These are phyloP conservation scores for Tilletia indica DNA, from an alignment of 1,284 basidiomycete genomes.

Conservation along the genomic window DNA sequence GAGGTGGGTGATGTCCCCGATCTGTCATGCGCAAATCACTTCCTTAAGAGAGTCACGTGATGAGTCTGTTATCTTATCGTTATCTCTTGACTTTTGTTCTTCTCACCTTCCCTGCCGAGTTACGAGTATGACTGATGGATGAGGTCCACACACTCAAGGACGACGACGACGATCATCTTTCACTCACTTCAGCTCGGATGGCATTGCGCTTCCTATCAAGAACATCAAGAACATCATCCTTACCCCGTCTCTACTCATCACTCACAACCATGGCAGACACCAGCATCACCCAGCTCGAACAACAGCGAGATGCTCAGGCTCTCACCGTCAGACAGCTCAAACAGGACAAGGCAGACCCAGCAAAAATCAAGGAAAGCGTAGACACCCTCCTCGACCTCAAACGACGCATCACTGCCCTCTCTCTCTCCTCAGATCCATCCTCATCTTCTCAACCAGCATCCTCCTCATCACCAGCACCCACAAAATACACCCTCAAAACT, in stretches of 20 bases:
- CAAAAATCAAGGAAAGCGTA: conserved; percentile 5
- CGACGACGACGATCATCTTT: too few relatives aligned
- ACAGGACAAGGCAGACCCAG: conserved; percentile 21
- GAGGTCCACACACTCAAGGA: too few relatives aligned
- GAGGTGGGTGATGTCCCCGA: too few relatives aligned
- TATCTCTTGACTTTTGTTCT: neutral
- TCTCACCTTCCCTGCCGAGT: too few relatives aligned
- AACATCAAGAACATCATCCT: too few relatives aligned
- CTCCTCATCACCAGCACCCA: conserved; percentile 21
- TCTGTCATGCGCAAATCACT: too few relatives aligned
- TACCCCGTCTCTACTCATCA: too few relatives aligned
- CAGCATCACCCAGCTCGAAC: conserved; percentile 28
- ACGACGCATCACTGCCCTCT: neutral
- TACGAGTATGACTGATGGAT: too few relatives aligned
- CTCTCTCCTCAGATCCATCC: neutral
- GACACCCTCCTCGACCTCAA: conserved; percentile 10
- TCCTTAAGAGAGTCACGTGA: too few relatives aligned
- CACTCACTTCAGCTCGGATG: too few relatives aligned
- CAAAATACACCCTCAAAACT: conserved; percentile 54
- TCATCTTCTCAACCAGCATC: neutral
- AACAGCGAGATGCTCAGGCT: conserved; percentile 39
- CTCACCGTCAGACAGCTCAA: conserved; percentile 45
- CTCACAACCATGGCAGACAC: neutral
- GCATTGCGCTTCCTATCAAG: too few relatives aligned
- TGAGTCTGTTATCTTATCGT: neutral